Evolutionary conservation across 2,329 filamentous ascomycete species (phyloP), one percentile per base, ranked within the genome.

Genomic region (Fusarium armeniacum): DNA sequence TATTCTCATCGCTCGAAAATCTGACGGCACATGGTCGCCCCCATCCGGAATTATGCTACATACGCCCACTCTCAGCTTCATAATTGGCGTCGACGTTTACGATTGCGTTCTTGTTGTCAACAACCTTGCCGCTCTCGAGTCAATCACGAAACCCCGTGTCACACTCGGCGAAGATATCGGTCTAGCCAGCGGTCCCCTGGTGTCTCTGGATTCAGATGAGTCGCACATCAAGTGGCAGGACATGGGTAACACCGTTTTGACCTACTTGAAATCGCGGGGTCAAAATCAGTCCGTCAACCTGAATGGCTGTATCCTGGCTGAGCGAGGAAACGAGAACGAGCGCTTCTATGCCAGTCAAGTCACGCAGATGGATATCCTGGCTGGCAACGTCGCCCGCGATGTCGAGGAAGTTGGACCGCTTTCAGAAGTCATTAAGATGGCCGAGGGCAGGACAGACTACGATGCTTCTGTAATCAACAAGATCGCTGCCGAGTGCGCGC

Each of bases 71-170:
- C 85, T 98, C 35, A 95, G 94, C 36, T 98, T 98, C 76, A 87
- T 97, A 55, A 90, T 94, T 8, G 95, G 94, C 4, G 91, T 97
- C 41, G 95, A 98, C 77, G 94, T 98, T 33, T 98, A 98, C 83
- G 95, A 98, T 78, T 97, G 94, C 76, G 92, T 98, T 16, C 87
- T 98, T 11, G 92, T 98, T 36, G 94, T 98, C 77, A 98, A 97
- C 81, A 94, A 92, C 45, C 89, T 92, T 46, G 87, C 93, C 59
- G 93, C 94, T 9, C 83, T 98, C 47, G 92, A 97, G 71, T 89
- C 92, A 1, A 97, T 98, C 76, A 93, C 92, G 36, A 90, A 90
- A 61, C 83, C 95, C 5, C 88, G 91, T 55, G 89, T 93, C 58
- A 96, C 92, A 0, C 83, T 98, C 4, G 94, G 94, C 8, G 90